Percentiles rank a stretch among this genome's conserved stretches.
These are phyloP conservation scores for Lojkania enalia DNA, from an alignment of 2,329 filamentous ascomycete genomes.

Conservation along the genomic window DNA sequence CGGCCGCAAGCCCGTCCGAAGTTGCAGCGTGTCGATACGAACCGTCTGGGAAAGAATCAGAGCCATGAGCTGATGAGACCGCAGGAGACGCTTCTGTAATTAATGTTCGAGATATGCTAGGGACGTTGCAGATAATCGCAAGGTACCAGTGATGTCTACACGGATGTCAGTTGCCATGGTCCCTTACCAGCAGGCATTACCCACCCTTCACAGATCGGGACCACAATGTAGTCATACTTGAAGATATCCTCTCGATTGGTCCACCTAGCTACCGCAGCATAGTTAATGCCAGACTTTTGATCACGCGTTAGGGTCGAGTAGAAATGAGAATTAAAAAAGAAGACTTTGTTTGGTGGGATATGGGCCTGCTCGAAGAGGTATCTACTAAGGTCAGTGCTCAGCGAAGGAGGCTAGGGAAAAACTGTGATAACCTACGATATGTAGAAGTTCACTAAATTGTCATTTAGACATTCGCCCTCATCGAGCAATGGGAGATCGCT, in stretches of 20 bases:
- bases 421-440: slow-evolving; percentile 64
- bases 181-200: too few relatives aligned
- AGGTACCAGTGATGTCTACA: slow-evolving; percentile 84
- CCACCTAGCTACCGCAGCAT: slow-evolving; percentile 84
- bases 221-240: slow-evolving; percentile 82
- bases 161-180: slow-evolving; percentile 8
- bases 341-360: slow-evolving; percentile 64
- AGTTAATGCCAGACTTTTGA: slow-evolving; percentile 66
- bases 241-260: slow-evolving; percentile 85
- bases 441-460: slow-evolving; percentile 90
- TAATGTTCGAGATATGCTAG: slow-evolving; percentile 56
- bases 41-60: too few relatives aligned
- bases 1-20: too few relatives aligned
- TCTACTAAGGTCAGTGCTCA: too few relatives aligned
- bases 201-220: slow-evolving; percentile 93
- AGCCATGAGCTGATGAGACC: too few relatives aligned
- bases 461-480: slow-evolving; percentile 85
- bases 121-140: slow-evolving; percentile 89
- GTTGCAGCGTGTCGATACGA: too few relatives aligned
- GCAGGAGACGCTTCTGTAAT: not conserved
- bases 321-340: slow-evolving; percentile 94
- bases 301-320: slow-evolving; percentile 69
- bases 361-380: slow-evolving; percentile 43
- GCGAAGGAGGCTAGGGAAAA: slow-evolving; percentile 1
- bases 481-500: slow-evolving; percentile 77